A percentile compares a stretch with the other conserved stretches of the same genome.
These are phyloP conservation scores for Kalaharituber pfeilii DNA, from an alignment of 2,329 filamentous ascomycete genomes.

Conservation along the genomic window DNA sequence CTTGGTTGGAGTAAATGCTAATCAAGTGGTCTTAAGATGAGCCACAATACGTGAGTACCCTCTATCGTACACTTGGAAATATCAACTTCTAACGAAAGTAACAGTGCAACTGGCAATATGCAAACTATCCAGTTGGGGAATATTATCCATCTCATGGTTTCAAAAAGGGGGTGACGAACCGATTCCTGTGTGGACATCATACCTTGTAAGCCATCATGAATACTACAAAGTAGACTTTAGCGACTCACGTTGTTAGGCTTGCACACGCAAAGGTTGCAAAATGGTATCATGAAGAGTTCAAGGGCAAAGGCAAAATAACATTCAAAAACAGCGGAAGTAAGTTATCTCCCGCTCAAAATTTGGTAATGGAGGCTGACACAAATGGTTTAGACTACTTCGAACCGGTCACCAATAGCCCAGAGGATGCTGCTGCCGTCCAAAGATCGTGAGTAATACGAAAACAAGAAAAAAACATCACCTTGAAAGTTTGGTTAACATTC, in stretches of 20 bases:
- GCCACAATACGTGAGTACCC: constrained; percentile 16
- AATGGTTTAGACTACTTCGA: constrained; percentile 27
- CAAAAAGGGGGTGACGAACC: constrained; percentile 28
- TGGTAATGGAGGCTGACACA: background rate
- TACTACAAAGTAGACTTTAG: no score
- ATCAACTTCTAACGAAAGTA: constrained; percentile 22
- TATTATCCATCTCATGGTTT: constrained; percentile 32
- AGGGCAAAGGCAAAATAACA: constrained; percentile 29
- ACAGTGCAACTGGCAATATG: constrained; percentile 35
- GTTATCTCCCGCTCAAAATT: background rate
- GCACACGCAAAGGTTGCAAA: constrained; percentile 31
- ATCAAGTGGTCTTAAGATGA: constrained; percentile 11
- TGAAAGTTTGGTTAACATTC: no score
- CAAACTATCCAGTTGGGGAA: constrained; percentile 30
- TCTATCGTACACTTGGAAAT: background rate
- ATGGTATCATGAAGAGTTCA: constrained; percentile 33
- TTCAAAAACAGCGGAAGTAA: constrained; percentile 29
- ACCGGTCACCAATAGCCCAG: constrained; percentile 26
- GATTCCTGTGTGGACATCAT: constrained; percentile 32
- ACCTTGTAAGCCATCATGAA: constrained; percentile 23
- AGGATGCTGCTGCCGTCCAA: constrained; percentile 27
- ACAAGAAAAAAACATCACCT: background rate
- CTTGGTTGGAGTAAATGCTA: background rate
- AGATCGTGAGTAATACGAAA: constrained; percentile 19
- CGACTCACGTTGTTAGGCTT: constrained; percentile 17